A percentile compares a stretch with the other conserved stretches of the same genome.
phyloP scores from a whole-genome alignment of 495 filamentous ascomycete species.

The Hyaloscypha variabilis region DNA sequence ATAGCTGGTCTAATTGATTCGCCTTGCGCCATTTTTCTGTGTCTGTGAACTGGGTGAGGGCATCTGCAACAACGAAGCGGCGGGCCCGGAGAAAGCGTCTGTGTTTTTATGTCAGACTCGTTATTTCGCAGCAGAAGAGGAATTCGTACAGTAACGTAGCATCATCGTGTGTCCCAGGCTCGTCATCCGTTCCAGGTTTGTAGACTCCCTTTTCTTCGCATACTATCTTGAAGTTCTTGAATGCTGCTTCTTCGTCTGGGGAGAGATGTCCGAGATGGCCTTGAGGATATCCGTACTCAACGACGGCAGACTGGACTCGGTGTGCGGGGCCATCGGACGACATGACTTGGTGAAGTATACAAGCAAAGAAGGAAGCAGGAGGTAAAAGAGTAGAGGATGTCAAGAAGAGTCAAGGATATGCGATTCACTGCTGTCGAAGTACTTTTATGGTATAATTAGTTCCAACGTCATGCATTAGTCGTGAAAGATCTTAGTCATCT shows the following conservation, averaged over 20 bases:
- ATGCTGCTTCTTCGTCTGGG: constrained; percentile 63
- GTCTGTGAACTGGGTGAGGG: constrained; percentile 82
- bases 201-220: constrained; percentile 69
- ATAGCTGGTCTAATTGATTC: constrained; percentile 72
- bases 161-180: constrained; percentile 71
- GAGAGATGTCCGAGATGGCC: constrained; percentile 78
- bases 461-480: constrained; percentile 16
- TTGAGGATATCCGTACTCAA: constrained; percentile 55
- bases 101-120: constrained; percentile 23
- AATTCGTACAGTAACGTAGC: constrained; percentile 73
- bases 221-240: constrained; percentile 68
- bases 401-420: neutral
- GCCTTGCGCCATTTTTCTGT: constrained; percentile 86
- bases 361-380: neutral
- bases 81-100: constrained; percentile 83
- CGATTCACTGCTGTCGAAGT: neutral
- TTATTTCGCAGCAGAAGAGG: neutral
- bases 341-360: constrained; percentile 22
- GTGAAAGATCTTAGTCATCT: constrained; percentile 10
- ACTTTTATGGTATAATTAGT: neutral
- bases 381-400: neutral
- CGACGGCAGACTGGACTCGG: constrained; percentile 34
- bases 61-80: constrained; percentile 70
- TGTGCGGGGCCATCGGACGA: constrained; percentile 32
- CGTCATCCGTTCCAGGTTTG: constrained; percentile 45